A percentile compares a stretch with the other conserved stretches of the same genome.
Evolutionary conservation across 2,329 filamentous ascomycete species (phyloP).

Genomic region (Verticillium longisporum): DNA sequence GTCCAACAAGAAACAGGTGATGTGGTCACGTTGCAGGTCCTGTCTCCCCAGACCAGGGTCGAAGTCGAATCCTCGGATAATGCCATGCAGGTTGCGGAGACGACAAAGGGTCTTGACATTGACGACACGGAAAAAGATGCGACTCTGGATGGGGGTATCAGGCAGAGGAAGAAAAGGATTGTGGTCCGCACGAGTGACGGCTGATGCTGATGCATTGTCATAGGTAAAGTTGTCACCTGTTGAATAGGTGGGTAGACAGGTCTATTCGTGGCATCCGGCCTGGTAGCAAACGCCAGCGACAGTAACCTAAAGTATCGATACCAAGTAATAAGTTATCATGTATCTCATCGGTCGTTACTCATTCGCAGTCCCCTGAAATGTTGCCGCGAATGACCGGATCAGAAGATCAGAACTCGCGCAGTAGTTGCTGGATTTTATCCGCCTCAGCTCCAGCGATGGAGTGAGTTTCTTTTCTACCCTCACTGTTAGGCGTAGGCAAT

Average conservation of each 20-base stretch:
- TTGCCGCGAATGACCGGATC: conserved; percentile 1
- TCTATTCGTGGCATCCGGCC: too few species aligned
- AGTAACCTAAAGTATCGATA: background rate
- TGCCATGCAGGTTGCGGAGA: conserved; percentile 21
- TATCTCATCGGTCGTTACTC: background rate
- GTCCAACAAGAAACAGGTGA: conserved; percentile 13
- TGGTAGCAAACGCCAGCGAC: too few species aligned
- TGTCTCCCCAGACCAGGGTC: background rate
- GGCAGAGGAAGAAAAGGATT: conserved; percentile 28
- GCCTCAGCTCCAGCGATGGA: conserved; percentile 31
- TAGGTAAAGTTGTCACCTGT: too few species aligned
- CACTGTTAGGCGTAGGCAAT: conserved; percentile 21
- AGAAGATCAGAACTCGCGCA: conserved; percentile 27
- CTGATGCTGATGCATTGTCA: background rate
- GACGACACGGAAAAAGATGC: conserved; percentile 40
- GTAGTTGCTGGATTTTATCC: conserved; percentile 32
- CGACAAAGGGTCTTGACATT: conserved; percentile 30
- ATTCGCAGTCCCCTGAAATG: background rate
- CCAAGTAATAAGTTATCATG: background rate
- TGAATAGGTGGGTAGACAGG: too few species aligned
- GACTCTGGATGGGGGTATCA: conserved; percentile 25
- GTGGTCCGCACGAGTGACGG: background rate
- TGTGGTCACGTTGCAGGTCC: conserved; percentile 29
- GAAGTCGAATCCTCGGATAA: background rate
- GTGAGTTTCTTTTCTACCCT: conserved; percentile 19